A percentile compares a stretch with the other conserved stretches of the same genome.
phyloP scores from a whole-genome alignment of 2,329 filamentous ascomycete species.

The Phoma herbarum region DNA sequence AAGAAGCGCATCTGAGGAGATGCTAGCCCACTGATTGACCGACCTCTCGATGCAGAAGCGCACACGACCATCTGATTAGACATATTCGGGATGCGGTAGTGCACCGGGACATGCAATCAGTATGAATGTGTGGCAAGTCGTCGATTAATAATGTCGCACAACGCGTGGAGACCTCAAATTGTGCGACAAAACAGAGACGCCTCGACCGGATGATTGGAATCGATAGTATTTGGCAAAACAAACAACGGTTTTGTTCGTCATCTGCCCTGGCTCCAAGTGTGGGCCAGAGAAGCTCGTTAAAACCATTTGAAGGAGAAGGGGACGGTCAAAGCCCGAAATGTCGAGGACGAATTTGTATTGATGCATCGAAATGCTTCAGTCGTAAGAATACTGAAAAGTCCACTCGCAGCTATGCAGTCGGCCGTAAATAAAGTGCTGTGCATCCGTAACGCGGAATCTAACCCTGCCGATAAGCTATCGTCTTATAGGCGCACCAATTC shows the following conservation, averaged over 20 bases:
- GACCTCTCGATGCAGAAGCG: no score
- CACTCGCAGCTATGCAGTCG: slow-evolving; percentile 15
- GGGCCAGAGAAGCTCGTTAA: no score
- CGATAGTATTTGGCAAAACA: background rate
- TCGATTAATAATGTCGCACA: slow-evolving; percentile 18
- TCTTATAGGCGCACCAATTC: slow-evolving; percentile 7
- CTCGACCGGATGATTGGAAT: no score
- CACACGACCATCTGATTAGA: background rate
- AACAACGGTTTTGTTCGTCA: background rate
- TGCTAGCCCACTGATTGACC: background rate
- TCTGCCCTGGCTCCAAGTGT: background rate
- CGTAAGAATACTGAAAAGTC: background rate
- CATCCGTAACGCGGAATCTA: slow-evolving; percentile 1
- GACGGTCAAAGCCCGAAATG: background rate
- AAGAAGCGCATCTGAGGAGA: background rate
- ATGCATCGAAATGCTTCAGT: background rate
- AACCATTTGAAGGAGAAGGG: background rate
- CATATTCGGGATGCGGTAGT: background rate
- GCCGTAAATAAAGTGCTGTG: slow-evolving; percentile 16
- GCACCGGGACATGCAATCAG: background rate
- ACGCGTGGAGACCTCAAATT: slow-evolving; percentile 16
- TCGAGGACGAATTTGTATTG: no score
- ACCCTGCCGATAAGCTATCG: slow-evolving; percentile 4
- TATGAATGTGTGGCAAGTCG: background rate
- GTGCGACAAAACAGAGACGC: background rate